Evolutionary conservation across 495 filamentous ascomycete species (phyloP).

Genomic region (Penicillium mononematosum): DNA sequence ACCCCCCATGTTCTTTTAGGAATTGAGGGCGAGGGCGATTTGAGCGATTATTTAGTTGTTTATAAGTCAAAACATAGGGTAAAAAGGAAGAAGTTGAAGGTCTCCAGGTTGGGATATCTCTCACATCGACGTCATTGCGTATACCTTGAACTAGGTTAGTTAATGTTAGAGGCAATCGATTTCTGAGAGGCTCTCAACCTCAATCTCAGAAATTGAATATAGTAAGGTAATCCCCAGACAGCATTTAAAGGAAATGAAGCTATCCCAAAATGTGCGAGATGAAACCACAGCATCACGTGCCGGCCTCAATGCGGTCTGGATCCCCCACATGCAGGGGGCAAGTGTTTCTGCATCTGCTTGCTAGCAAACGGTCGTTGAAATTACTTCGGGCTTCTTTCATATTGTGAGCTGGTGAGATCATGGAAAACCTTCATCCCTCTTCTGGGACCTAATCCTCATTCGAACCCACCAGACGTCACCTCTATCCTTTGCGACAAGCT

Average conservation of each 20-base stretch:
- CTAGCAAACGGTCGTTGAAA: constrained; percentile 5
- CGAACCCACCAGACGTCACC: constrained; percentile 23
- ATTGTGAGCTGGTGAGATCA: constrained; percentile 18
- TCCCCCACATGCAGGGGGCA: constrained; percentile 16
- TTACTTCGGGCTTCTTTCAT: constrained; percentile 2
- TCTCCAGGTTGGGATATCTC: not conserved
- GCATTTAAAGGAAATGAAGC: not conserved
- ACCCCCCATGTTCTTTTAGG: not conserved
- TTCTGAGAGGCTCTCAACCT: not conserved
- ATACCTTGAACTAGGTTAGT: not conserved
- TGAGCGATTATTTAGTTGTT: not conserved
- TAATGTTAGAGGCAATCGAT: not conserved
- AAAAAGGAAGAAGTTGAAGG: not conserved
- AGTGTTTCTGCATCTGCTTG: constrained; percentile 8
- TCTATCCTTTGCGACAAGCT: constrained; percentile 8
- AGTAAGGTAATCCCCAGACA: not conserved
- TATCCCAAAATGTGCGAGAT: constrained; percentile 5
- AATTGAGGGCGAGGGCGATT: not conserved
- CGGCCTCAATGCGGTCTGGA: constrained; percentile 6
- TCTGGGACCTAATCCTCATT: constrained; percentile 23
- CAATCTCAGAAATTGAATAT: not conserved
- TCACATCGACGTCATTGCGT: constrained; percentile 4
- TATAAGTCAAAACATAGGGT: not conserved
- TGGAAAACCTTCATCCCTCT: constrained; percentile 10
- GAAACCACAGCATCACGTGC: constrained; percentile 8